These are phyloP conservation scores for Aspergillus costaricaensis DNA, from an alignment of 2,329 filamentous ascomycete species.

Conservation along the genomic window DNA sequence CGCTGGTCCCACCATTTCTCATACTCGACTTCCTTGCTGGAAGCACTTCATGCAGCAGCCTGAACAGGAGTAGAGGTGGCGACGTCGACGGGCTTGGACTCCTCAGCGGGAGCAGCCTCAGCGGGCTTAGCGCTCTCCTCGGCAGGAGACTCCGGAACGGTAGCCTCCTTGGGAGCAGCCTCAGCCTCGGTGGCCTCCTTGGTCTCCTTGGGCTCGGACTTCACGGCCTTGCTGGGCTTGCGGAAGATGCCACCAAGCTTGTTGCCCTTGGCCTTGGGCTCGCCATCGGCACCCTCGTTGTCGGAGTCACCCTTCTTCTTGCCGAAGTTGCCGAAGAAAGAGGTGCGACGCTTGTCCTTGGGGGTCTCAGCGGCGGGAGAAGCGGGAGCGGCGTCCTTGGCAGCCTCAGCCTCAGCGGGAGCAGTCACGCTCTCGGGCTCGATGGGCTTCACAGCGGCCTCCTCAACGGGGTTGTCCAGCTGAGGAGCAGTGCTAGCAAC, in stretches of 20 bases:
- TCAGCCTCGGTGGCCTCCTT: conserved; percentile 32
- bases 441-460: conserved; percentile 40
- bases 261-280: conserved; percentile 46
- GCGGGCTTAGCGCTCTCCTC: conserved; percentile 31
- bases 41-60: conserved; percentile 45
- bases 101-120: conserved; percentile 31
- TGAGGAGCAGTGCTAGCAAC: conserved; percentile 53
- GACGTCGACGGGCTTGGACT: conserved; percentile 38
- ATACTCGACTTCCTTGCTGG: conserved; percentile 39
- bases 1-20: conserved; percentile 46
- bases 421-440: conserved; percentile 49
- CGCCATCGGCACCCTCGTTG: conserved; percentile 49
- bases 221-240: conserved; percentile 51
- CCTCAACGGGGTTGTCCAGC: conserved; percentile 48
- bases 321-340: conserved; percentile 57
- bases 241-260: conserved; percentile 53
- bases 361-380: conserved; percentile 35
- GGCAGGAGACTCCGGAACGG: conserved; percentile 24
- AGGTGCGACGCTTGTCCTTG: conserved; percentile 55
- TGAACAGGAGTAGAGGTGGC: conserved; percentile 40
- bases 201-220: conserved; percentile 44
- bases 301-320: conserved; percentile 54
- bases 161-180: conserved; percentile 30
- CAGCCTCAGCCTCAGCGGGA: conserved; percentile 40
- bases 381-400: conserved; percentile 35